Percentiles rank a stretch among this genome's conserved stretches.
phyloP scores from a whole-genome alignment of 495 filamentous ascomycete genomes.

The Lindgomyces ingoldianus region DNA sequence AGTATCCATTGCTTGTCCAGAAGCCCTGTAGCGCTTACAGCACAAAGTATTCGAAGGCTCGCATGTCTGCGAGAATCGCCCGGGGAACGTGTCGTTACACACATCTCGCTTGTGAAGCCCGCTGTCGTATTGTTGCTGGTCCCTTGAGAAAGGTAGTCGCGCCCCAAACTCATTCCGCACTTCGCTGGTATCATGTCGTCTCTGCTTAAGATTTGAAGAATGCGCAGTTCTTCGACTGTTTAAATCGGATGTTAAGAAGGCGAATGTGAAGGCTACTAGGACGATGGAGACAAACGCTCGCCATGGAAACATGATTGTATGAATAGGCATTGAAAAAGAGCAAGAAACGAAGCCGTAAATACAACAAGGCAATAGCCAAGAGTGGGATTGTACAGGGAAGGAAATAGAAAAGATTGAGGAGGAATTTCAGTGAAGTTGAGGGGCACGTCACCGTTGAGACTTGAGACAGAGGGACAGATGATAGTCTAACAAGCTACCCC shows the following conservation, averaged over 20 bases:
- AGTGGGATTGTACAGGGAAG: too few species aligned
- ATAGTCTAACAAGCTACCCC: too few species aligned
- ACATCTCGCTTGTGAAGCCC: constrained; percentile 13
- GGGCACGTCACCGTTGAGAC: too few species aligned
- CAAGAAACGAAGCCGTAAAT: too few species aligned
- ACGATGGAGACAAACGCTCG: neutral
- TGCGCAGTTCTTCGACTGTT: neutral
- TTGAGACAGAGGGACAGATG: too few species aligned
- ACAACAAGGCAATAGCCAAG: too few species aligned
- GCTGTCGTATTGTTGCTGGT: neutral
- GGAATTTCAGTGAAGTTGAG: too few species aligned
- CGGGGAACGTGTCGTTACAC: constrained; percentile 12
- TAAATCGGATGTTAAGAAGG: neutral
- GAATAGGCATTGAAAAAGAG: too few species aligned
- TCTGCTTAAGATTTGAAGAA: neutral
- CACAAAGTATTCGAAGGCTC: constrained; percentile 5
- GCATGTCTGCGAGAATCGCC: neutral
- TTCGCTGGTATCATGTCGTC: neutral
- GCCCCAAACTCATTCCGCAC: neutral
- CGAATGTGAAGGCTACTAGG: neutral
- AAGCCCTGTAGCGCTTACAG: constrained; percentile 1
- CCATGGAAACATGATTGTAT: neutral
- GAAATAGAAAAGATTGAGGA: too few species aligned
- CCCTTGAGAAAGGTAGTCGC: neutral
- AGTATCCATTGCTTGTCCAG: neutral